These are phyloP conservation scores for Fabrea salina DNA, from an alignment of 169 alveolate genomes.

Conservation along the genomic window DNA sequence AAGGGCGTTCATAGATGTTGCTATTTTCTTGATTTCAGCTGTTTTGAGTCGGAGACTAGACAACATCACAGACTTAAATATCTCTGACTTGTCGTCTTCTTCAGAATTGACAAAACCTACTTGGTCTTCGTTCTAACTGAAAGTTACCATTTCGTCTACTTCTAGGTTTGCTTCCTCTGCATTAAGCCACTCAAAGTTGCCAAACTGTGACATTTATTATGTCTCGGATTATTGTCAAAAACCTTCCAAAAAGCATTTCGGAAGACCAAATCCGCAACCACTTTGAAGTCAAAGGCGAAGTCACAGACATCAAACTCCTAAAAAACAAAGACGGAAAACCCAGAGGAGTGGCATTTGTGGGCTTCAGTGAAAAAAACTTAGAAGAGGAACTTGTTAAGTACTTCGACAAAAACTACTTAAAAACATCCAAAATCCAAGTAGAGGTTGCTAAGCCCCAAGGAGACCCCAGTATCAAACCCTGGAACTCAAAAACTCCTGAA, in stretches of 20 bases:
- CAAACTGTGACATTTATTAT: slow-evolving; percentile 4
- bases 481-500: slow-evolving; percentile 20
- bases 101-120: slow-evolving; percentile 2
- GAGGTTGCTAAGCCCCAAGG: slow-evolving; percentile 36
- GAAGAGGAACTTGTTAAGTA: slow-evolving; percentile 40
- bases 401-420: slow-evolving; percentile 52
- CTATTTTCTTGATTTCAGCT: slow-evolving; percentile 12
- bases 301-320: slow-evolving; percentile 56
- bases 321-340: slow-evolving; percentile 43
- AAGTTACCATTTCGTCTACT: slow-evolving; percentile 21
- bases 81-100: slow-evolving; percentile 6
- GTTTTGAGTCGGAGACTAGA: slow-evolving; percentile 2
- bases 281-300: slow-evolving; percentile 48
- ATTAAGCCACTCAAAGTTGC: slow-evolving; percentile 25
- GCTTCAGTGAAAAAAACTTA: slow-evolving; percentile 38
- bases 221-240: slow-evolving; percentile 55
- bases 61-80: not conserved
- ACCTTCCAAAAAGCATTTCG: slow-evolving; percentile 48
- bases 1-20: slow-evolving; percentile 14
- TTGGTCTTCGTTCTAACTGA: slow-evolving; percentile 15
- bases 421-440: slow-evolving; percentile 48
- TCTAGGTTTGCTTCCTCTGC: not conserved
- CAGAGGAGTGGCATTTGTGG: slow-evolving; percentile 54
- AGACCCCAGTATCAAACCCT: not conserved
- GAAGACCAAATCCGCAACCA: slow-evolving; percentile 47